Base-by-base conservation (phyloP, 345 rosid species). In the Salix purpurea region DNA sequence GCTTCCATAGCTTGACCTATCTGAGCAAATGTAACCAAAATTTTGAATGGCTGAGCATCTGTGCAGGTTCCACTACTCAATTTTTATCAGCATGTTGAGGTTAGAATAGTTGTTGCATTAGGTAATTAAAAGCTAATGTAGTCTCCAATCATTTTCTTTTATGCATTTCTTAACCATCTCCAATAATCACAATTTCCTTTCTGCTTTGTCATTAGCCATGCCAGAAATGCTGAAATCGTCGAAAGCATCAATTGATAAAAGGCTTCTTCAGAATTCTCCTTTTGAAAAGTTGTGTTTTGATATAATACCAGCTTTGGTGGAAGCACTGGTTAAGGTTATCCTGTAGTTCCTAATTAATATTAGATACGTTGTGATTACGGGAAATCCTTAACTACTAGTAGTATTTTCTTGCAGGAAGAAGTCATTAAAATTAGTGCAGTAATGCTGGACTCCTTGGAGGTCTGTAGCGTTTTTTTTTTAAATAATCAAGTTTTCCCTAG, bases 51-150 rank as follows among this genome's bases (percentile, higher is more conserved):
- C 37, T 4, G 2, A 52, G 39, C 32, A 16, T 54, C 4, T 72
- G 14, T 67, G 61, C 66, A 77, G 81, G 81, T 72, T 37, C 28
- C 28, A 28, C 28, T 28, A 77, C 73, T 73, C 28, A 42, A 30
- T 19, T 72, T 52, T 32, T 58, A 78, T 2, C 12, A 37, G 28
- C 69, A 67, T 44, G 68, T 10, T 40, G 62, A 40, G 39, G 16
- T 68, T 28, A 42, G 73, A 73, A 21, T 21, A 16, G 62, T 58
- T 37, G 72, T 77, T 30, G 28, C 58, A 7, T 66, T 32, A 24
- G 81, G 81, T 78, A 39, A 9, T 10, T 7, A 7, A 44, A 16
- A 1, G 12, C 48, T 64, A 30, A 32, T 32, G 19, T 74, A n/a
- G 34, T 7, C 15, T 34, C 21, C 23, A 10, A 12, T 44, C 37